Evolutionary conservation across 768 basidiomycete genomes (phyloP), one percentile per base, ranked within the genome.

Genomic region (Dentipellis fragilis): DNA sequence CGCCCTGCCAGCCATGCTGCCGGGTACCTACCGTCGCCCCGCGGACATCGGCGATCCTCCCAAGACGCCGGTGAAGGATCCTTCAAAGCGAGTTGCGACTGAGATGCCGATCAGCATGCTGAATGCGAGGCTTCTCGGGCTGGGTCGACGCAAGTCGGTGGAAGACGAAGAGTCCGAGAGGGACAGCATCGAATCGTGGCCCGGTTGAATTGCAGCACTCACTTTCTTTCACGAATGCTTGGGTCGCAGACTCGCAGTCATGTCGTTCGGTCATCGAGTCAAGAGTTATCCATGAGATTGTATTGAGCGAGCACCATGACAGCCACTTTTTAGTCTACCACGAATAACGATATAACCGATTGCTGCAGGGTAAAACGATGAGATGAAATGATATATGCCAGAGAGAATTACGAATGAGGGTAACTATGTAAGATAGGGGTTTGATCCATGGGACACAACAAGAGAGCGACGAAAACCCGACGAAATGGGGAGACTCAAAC

Each of bases 181-280:
- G 37, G 39, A 55, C 38, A 52, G 39, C 16, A 50, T 55, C 40
- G 34, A 19, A 16, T 59, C 49, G n/a, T 46, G 29, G 47, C 10
- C 39, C 14, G 42, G 42, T 9, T 45, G 42, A 19, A 3, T 7
- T n/a, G 42, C 4, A 16, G 42, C n/a, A n/a, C 9, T 45, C 42
- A 17, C 42, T 45, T 14, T 16, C 19, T 19, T 42, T 42, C 12
- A 42, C 19, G n/a, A 16, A 45, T 45, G 42, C 19, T 45, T 19
- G 42, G 12, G 19, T 45, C n/a, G n/a, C n/a, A n/a, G n/a, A 16
- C n/a, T 45, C n/a, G n/a, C n/a, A 16, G 9, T 17, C 42, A 2
- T 19, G 19, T 6, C 42, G n/a, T 45, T 19, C 19, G 3, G 3
- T n/a, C 14, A n/a, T 17, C 14, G 16, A 45, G 19, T 45, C n/a